Evolutionary conservation across 306 rosid genomes (phyloP).

Genomic region (Astragalus glycyphyllos): DNA sequence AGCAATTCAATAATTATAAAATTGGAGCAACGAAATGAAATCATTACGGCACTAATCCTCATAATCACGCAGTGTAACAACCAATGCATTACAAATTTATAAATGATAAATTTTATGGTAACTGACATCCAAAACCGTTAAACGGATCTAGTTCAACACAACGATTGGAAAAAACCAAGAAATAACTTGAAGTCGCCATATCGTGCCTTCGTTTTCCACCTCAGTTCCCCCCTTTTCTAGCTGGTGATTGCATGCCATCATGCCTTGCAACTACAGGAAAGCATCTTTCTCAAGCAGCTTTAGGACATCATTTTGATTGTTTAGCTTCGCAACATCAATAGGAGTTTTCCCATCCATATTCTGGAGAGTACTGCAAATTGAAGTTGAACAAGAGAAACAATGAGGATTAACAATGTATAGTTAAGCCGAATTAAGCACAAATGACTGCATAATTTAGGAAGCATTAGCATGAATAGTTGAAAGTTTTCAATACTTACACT

Average conservation of each 20-base stretch:
- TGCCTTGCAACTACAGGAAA: constrained; percentile 65
- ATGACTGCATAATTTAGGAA: neutral
- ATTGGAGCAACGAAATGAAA: constrained; percentile 14
- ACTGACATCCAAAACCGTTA: constrained; percentile 28
- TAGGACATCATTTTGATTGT: constrained; percentile 86
- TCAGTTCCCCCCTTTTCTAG: constrained; percentile 12
- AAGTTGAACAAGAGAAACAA: constrained; percentile 27
- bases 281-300: constrained; percentile 98
- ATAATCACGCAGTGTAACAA: constrained; percentile 44
- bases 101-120: constrained; percentile 34
- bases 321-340: constrained; percentile 94
- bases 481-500: constrained; percentile 64
- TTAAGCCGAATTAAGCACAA: constrained; percentile 4
- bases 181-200: constrained; percentile 11
- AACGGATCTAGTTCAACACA: constrained; percentile 39
- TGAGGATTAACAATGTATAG: neutral
- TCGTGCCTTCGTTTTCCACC: constrained; percentile 14
- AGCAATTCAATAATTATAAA: neutral
- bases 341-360: constrained; percentile 98
- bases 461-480: constrained; percentile 7
- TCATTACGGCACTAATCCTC: constrained; percentile 24
- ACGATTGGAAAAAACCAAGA: constrained; percentile 31
- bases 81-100: constrained; percentile 38
- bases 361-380: constrained; percentile 82
- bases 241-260: constrained; percentile 15